Evolutionary conservation across 1,139 yeast genomes (phyloP), one percentile per base, ranked within the genome.

Genomic region (Saccharomyces pastorianus): DNA sequence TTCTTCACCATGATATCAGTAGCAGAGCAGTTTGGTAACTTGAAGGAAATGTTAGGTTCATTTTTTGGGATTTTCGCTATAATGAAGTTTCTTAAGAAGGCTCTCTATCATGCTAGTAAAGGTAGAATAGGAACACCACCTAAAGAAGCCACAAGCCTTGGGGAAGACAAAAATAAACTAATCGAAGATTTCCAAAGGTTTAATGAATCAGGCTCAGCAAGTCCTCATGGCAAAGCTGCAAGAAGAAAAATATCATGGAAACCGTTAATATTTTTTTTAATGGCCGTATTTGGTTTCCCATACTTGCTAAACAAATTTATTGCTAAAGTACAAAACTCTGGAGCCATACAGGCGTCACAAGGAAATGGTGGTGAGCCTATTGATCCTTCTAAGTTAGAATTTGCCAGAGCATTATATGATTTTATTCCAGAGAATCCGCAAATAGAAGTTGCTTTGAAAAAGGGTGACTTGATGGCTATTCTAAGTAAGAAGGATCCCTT

Each of bases 1-100:
- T 91, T 93, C 66, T 91, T 90, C 77, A 95, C 98, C 29, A 88
- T 93, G 95, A 82, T 93, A 49, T 87, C 96, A 8, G 87, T 93
- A 50, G 97, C 97, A 5, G 98, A 93, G 66, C 98, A 93, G 71
- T 83, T 93, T 69, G 89, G 95, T 6, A 83, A 88, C 64, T 73
- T 93, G 63, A 88, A 88, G 64, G 88, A 87, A 66, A 88, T 96
- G 6, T 73, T 90, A 52, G 96, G 96, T 0, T 85, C 95, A 9
- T 77, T 89, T 53, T 76, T 93, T 54, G 97, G 97, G 11, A 85
- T 91, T 51, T 90, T 85, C 71, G 90, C 97, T 27, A 69, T 91
- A 57, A 80, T 88, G 61, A 82, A 86, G 57, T 83, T 89, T 72
- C 75, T 82, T 50, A 85, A 84, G 62, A 82, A 83, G 62, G 62